Evolutionary conservation across 2,329 filamentous ascomycete species (phyloP).

Genomic region (Laburnicola sp.): DNA sequence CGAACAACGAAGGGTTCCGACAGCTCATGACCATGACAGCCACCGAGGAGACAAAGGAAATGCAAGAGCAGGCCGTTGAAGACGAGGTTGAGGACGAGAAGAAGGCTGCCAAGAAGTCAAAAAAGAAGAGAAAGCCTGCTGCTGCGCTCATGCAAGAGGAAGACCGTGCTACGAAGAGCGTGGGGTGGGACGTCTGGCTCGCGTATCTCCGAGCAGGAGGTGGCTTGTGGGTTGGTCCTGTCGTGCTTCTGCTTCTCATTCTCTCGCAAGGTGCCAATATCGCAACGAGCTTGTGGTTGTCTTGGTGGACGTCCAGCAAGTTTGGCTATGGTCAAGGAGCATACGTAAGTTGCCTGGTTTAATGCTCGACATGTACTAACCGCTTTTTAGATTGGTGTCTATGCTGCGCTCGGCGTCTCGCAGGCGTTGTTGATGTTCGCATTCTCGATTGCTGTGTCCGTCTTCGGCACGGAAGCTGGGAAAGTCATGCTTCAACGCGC

Average conservation of each 20-base stretch:
- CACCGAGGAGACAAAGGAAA: slow-evolving; percentile 58
- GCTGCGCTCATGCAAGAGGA: slow-evolving; percentile 71
- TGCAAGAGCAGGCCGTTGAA: slow-evolving; percentile 54
- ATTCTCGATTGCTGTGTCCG: slow-evolving; percentile 77
- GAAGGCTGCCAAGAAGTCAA: slow-evolving; percentile 55
- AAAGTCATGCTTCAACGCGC: slow-evolving; percentile 80
- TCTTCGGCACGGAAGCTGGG: slow-evolving; percentile 78
- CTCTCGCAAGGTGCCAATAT: slow-evolving; percentile 84
- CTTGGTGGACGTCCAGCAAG: slow-evolving; percentile 85
- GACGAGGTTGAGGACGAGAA: slow-evolving; percentile 63
- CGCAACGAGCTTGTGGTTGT: slow-evolving; percentile 85
- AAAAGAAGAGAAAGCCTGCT: slow-evolving; percentile 50
- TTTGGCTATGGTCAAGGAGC: slow-evolving; percentile 67
- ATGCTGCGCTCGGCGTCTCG: slow-evolving; percentile 69
- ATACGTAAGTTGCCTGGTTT: slow-evolving; percentile 66
- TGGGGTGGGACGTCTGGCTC: slow-evolving; percentile 77
- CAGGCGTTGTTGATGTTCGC: slow-evolving; percentile 77
- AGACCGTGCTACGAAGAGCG: slow-evolving; percentile 72
- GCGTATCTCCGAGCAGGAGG: slow-evolving; percentile 78
- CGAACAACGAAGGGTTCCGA: slow-evolving; percentile 74
- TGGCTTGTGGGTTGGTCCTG: slow-evolving; percentile 66
- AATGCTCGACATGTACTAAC: slow-evolving; percentile 28
- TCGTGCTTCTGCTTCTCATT: slow-evolving; percentile 66
- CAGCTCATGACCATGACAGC: slow-evolving; percentile 80
- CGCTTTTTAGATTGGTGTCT: slow-evolving; percentile 60